Percentiles rank a stretch among this genome's conserved stretches.
Conservation (phyloP, 1,139 yeast genomes). For the Meyerozyma carpophila region DNA sequence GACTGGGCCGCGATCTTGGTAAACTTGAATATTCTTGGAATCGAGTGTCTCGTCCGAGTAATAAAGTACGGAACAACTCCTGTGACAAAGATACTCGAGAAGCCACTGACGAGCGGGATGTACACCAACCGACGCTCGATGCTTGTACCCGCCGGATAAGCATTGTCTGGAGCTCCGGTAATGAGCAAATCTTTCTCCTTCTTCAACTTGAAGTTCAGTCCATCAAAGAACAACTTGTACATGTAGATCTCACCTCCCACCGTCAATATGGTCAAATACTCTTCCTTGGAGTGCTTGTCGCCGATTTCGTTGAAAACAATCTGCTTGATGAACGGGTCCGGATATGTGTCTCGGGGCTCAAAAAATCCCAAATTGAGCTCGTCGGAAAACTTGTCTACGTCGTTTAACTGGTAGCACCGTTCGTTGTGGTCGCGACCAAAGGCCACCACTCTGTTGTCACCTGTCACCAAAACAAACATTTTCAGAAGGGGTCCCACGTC, state of each 20-base stretch:
- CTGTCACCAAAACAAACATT: conserved; percentile 65
- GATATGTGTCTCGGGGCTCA: conserved; percentile 54
- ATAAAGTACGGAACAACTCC: conserved; percentile 73
- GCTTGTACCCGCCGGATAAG: conserved; percentile 62
- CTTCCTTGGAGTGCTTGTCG: conserved; percentile 45
- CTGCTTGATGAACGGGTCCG: conserved; percentile 75
- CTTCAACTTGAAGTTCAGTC: conserved; percentile 42
- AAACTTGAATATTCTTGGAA: conserved; percentile 65
- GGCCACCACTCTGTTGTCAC: conserved; percentile 66
- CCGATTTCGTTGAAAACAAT: conserved; percentile 65
- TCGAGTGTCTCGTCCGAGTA: conserved; percentile 57
- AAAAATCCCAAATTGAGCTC: conserved; percentile 48
- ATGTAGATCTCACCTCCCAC: conserved; percentile 74
- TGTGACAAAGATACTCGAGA: conserved; percentile 61
- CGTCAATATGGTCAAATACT: conserved; percentile 65
- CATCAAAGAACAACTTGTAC: conserved; percentile 55
- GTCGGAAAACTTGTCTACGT: conserved; percentile 55
- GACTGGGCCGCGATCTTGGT: conserved; percentile 61
- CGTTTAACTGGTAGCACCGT: conserved; percentile 58
- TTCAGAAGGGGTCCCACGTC: conserved; percentile 35
- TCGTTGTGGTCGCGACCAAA: conserved; percentile 63
- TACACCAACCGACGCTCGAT: conserved; percentile 66
- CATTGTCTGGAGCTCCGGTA: conserved; percentile 77
- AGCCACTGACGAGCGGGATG: conserved; percentile 53
- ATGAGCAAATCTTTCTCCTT: conserved; percentile 43